Evolutionary conservation across 192 early-diverging fungal species (phyloP).

Genomic region (Linnemannia schmuckeri): DNA sequence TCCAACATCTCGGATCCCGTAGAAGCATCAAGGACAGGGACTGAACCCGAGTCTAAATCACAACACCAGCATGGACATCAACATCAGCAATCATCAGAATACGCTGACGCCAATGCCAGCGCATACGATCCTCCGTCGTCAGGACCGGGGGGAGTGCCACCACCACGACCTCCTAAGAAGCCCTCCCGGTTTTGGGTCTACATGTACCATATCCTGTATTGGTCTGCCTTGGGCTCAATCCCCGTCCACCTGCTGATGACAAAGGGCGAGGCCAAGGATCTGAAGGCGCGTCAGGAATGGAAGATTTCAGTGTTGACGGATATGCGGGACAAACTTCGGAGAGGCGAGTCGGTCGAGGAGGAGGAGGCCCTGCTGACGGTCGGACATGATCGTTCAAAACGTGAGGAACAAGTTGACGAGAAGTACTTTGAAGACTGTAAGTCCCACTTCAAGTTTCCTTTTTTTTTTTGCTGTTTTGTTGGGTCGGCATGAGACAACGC

Average conservation of each 20-base stretch:
- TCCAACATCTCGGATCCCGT: not conserved
- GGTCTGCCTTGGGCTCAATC: constrained; percentile 41
- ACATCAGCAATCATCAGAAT: not conserved
- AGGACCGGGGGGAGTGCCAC: constrained; percentile 8
- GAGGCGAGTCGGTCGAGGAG: constrained; percentile 48
- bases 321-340: constrained; percentile 46
- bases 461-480: not conserved
- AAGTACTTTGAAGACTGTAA: constrained; percentile 55
- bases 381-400: constrained; percentile 30
- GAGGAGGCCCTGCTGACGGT: constrained; percentile 43
- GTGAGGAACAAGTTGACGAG: constrained; percentile 52
- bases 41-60: not conserved
- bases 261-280: constrained; percentile 43
- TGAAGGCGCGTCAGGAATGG: constrained; percentile 42
- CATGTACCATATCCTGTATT: constrained; percentile 31
- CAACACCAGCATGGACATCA: not conserved
- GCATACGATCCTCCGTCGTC: not conserved
- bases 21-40: not conserved
- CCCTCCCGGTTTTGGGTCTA: constrained; percentile 38
- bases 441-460: not conserved
- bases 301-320: constrained; percentile 49
- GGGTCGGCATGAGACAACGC: no score
- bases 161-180: constrained; percentile 23
- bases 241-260: constrained; percentile 41
- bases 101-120: constrained; percentile 1